These are phyloP conservation scores for Vigna radiata DNA, from an alignment of 306 rosid species.

Conservation along the genomic window DNA sequence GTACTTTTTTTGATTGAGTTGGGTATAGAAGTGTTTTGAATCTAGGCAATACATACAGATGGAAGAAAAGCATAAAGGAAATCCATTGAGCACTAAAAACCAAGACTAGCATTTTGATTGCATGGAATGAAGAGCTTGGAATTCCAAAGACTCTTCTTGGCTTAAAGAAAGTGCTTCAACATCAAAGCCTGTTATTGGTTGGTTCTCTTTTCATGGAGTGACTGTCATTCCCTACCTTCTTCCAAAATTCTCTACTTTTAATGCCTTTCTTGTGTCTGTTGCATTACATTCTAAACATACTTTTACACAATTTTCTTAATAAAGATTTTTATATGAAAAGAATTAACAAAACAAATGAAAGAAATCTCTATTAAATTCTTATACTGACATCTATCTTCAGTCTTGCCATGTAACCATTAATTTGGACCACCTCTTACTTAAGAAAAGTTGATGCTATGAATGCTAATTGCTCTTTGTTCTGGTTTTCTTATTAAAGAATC, in stretches of 20 bases:
- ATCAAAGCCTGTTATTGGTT: slow-evolving; percentile 55
- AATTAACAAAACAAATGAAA: no score
- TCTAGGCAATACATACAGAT: slow-evolving; percentile 52
- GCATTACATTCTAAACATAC: slow-evolving; percentile 27
- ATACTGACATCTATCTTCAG: not conserved
- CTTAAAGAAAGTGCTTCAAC: slow-evolving; percentile 54
- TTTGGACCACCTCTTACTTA: not conserved
- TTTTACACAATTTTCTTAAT: no score
- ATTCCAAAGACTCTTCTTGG: slow-evolving; percentile 62
- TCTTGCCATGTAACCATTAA: slow-evolving; percentile 30
- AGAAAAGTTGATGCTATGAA: not conserved
- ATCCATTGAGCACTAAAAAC: slow-evolving; percentile 74
- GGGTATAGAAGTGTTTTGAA: not conserved
- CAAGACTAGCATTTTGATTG: slow-evolving; percentile 53
- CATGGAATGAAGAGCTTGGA: slow-evolving; percentile 75
- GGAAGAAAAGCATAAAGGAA: slow-evolving; percentile 71
- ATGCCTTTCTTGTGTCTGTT: slow-evolving; percentile 48
- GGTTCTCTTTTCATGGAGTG: slow-evolving; percentile 31
- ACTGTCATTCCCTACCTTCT: slow-evolving; percentile 54
- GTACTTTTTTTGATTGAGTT: not conserved
- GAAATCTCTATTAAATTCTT: no score
- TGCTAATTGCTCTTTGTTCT: not conserved
- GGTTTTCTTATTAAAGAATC: not conserved
- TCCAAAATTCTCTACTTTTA: slow-evolving; percentile 64
- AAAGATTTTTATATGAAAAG: no score